Conservation (phyloP, 2,329 filamentous ascomycete species). For the Microsporum audouinii region DNA sequence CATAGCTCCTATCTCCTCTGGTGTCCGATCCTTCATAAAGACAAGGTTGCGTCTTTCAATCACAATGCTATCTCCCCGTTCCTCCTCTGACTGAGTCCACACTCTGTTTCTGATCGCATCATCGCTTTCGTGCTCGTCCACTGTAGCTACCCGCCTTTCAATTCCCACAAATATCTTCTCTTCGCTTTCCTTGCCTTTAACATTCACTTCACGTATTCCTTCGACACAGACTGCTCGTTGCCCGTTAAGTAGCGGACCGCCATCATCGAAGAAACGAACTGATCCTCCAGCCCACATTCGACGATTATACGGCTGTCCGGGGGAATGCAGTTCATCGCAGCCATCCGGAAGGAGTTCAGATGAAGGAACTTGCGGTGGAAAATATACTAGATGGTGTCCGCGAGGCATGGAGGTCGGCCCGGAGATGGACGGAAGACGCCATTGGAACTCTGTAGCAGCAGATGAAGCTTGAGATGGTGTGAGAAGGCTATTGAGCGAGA, state of each 20-base stretch:
- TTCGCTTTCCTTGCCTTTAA: conserved; percentile 43
- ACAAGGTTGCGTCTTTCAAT: conserved; percentile 52
- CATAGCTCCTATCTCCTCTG: conserved; percentile 24
- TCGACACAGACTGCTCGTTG: conserved; percentile 36
- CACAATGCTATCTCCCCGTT: conserved; percentile 35
- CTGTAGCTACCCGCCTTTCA: conserved; percentile 40
- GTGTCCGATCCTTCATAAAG: conserved; percentile 46
- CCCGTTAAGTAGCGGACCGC: conserved; percentile 24
- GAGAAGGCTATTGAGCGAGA: conserved; percentile 49
- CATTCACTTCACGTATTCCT: conserved; percentile 36
- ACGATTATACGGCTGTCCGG: conserved; percentile 58
- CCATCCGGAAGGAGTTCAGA: conserved; percentile 64
- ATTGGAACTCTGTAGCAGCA: conserved; percentile 16
- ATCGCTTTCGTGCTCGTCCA: conserved; percentile 28
- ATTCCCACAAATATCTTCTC: conserved; percentile 51
- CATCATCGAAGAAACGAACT: conserved; percentile 42
- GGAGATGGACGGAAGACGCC: conserved; percentile 24
- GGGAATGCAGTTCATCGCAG: conserved; percentile 68
- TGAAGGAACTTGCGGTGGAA: conserved; percentile 57
- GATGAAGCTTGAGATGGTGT: conserved; percentile 19
- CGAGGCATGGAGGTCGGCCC: conserved; percentile 22
- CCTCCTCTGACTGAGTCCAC: conserved; percentile 34
- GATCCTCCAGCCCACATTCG: conserved; percentile 84
- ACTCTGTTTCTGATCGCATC: conserved; percentile 30
- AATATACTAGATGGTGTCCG: conserved; percentile 78